A percentile compares a stretch with the other conserved stretches of the same genome.
Conservation (phyloP, 768 basidiomycete species). For the Lactifluus subvellereus region DNA sequence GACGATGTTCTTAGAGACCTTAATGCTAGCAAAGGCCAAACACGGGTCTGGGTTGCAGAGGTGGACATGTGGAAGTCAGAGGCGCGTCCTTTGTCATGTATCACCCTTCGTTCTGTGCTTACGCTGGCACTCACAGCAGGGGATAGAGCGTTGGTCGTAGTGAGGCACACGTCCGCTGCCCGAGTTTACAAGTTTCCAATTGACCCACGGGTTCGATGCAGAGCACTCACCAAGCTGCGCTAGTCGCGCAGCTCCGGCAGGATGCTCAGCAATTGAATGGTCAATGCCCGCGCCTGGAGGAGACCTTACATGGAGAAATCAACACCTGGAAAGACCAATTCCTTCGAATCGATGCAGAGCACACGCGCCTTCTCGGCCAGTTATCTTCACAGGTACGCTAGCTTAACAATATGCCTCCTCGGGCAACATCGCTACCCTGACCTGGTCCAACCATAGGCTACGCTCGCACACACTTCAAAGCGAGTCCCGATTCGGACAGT, state of each 20-base stretch:
- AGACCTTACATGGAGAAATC: slow-evolving; percentile 30
- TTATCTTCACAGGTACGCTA: too few species aligned
- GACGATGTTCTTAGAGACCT: slow-evolving; percentile 21
- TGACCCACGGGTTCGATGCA: slow-evolving; percentile 26
- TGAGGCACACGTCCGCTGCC: background rate
- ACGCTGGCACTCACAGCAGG: background rate
- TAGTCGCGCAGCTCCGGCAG: slow-evolving; percentile 54
- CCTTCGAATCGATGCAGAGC: too few species aligned
- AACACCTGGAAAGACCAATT: too few species aligned
- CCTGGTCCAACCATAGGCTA: too few species aligned
- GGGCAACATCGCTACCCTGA: too few species aligned
- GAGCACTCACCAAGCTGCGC: slow-evolving; percentile 56
- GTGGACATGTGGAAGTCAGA: slow-evolving; percentile 24
- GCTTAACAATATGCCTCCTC: too few species aligned
- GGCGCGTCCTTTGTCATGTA: background rate
- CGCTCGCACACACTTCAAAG: too few species aligned
- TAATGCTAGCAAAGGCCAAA: slow-evolving; percentile 9
- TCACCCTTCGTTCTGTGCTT: background rate
- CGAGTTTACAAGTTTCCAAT: background rate
- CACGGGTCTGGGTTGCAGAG: slow-evolving; percentile 12
- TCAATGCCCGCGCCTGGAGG: slow-evolving; percentile 47
- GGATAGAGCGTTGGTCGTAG: slow-evolving; percentile 10
- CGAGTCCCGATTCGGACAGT: too few species aligned
- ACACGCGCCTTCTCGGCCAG: too few species aligned
- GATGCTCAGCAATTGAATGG: slow-evolving; percentile 71